Base-by-base conservation (phyloP, 176 grass and related monocot genomes). In the Pharus latifolius region DNA sequence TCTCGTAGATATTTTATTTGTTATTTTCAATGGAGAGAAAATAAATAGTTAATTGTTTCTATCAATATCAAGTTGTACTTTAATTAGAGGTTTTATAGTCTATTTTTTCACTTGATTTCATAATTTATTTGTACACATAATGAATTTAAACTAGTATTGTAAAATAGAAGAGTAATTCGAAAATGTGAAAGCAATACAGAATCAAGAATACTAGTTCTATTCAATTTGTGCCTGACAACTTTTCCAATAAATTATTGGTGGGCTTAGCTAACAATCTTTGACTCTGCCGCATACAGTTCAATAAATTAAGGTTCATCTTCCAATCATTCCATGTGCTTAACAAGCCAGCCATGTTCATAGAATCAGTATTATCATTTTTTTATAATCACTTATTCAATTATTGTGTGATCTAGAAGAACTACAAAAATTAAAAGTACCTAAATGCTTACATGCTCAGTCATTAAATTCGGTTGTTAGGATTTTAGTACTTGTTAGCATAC, bases 251-350 rank as follows among this genome's bases (percentile, higher is more conserved):
- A 49, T 34, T 49, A 14, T 59, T 65, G 52, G 73, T 34, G 9
- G 19, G 60, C 75, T 73, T 35, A 47, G 14, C 75, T 37, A 61
- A 37, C 68, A 74, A 61, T 20, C 19, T 30, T 79, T 84, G 82
- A 84, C 61, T 31, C 73, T 3, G 37, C 35, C 54, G 48, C 45
- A 23, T 62, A 4, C n/a, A 44, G 22, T 16, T 63, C 7, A 60
- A 8, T 73, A 46, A 52, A 73, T 5, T 53, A 60, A 5, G 81
- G 60, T 22, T 58, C 42, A 50, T 4, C 19, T 20, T 19, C 74
- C 74, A 50, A 78, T 17, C 52, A 17, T 20, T 50, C 19, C 74
- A 61, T 61, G 75, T 79, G 68, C 75, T 49, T 63, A 10, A 22
- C 23, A 16, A 9, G 59, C 31, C 59, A 30, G 60, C 42, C 60